These are phyloP conservation scores for Albophoma yamanashiensis DNA, from an alignment of 2,329 filamentous ascomycete genomes.

Conservation along the genomic window DNA sequence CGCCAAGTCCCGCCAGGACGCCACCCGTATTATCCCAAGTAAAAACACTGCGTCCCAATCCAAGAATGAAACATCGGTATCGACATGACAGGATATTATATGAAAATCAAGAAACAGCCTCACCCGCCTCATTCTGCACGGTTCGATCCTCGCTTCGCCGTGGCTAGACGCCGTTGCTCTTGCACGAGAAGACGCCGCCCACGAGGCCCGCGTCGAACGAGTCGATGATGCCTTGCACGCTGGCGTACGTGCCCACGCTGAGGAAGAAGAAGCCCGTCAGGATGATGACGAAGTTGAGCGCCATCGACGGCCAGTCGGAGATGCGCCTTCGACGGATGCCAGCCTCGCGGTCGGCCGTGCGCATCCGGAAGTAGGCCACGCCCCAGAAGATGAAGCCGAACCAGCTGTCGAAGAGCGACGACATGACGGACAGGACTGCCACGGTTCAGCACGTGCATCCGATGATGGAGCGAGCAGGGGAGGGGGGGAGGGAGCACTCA, in stretches of 20 bases:
- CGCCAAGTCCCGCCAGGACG: background rate
- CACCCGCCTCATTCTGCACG: background rate
- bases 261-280: conserved; percentile 71
- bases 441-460: background rate
- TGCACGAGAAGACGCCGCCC: conserved; percentile 64
- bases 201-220: conserved; percentile 57
- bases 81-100: background rate
- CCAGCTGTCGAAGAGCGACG: conserved; percentile 85
- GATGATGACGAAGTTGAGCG: conserved; percentile 64
- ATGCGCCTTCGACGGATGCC: conserved; percentile 39
- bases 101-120: background rate
- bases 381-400: conserved; percentile 96
- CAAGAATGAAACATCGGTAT: background rate
- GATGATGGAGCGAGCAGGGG: background rate
- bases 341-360: conserved; percentile 47
- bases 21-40: background rate
- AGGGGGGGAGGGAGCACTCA: conserved; percentile 13
- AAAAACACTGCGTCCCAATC: background rate
- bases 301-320: conserved; percentile 41
- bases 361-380: conserved; percentile 69
- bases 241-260: conserved; percentile 70
- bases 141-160: background rate
- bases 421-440: conserved; percentile 59
- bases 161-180: conserved; percentile 49
- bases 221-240: conserved; percentile 63